These are phyloP conservation scores for Globisporangium radiosum DNA, from an alignment of 352 stramenopile species.

Conservation along the genomic window DNA sequence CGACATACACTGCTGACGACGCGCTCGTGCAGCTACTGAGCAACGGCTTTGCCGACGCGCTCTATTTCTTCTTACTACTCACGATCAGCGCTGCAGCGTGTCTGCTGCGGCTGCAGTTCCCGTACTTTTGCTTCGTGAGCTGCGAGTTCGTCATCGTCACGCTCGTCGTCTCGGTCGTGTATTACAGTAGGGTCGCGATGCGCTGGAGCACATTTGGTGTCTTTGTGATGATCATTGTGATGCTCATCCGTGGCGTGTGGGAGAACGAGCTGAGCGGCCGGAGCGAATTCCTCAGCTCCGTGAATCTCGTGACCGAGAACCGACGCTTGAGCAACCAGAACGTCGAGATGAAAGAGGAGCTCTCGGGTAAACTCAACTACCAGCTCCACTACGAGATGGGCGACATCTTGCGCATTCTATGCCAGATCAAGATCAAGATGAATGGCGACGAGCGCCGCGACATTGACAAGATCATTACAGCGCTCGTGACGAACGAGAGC, in stretches of 20 bases:
- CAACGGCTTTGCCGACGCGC: slow-evolving; percentile 25
- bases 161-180: slow-evolving; percentile 20
- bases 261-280: slow-evolving; percentile 40
- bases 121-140: slow-evolving; percentile 34
- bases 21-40: slow-evolving; percentile 23
- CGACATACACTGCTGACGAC: not conserved
- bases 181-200: slow-evolving; percentile 13
- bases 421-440: slow-evolving; percentile 68
- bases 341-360: slow-evolving; percentile 60
- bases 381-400: slow-evolving; percentile 71
- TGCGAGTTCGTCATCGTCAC: slow-evolving; percentile 32
- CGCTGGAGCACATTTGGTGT: slow-evolving; percentile 23
- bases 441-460: slow-evolving; percentile 30
- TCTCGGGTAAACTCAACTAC: slow-evolving; percentile 54
- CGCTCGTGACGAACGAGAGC: slow-evolving; percentile 58
- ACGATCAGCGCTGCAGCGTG: slow-evolving; percentile 26
- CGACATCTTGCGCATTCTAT: slow-evolving; percentile 63
- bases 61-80: slow-evolving; percentile 45
- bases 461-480: slow-evolving; percentile 67
- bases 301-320: slow-evolving; percentile 46
- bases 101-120: slow-evolving; percentile 49
- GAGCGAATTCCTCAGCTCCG: slow-evolving; percentile 44
- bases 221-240: slow-evolving; percentile 26
- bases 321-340: slow-evolving; percentile 58
- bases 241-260: slow-evolving; percentile 33